These are phyloP conservation scores for Clausena lansium DNA, from an alignment of 345 rosid genomes.

Conservation along the genomic window DNA sequence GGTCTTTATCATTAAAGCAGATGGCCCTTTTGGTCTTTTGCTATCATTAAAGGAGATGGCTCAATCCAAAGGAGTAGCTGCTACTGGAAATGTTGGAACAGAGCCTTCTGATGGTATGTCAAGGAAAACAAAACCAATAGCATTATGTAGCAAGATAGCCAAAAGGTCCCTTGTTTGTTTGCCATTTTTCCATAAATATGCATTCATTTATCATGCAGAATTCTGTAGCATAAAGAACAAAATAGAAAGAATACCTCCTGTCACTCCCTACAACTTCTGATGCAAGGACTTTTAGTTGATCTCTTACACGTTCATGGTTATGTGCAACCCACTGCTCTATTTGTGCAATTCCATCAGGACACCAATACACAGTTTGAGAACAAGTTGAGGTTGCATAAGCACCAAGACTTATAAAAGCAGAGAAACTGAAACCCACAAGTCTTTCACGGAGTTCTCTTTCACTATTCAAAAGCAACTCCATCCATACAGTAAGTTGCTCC, in stretches of 20 bases:
- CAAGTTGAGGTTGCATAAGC: constrained; percentile 23
- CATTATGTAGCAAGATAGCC: not conserved
- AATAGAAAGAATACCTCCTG: constrained; percentile 36
- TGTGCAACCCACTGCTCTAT: constrained; percentile 71
- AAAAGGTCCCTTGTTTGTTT: not conserved
- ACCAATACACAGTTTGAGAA: constrained; percentile 40
- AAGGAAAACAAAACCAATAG: not conserved
- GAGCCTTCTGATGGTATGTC: not conserved
- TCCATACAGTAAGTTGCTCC: constrained; percentile 47
- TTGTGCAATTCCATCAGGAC: constrained; percentile 65
- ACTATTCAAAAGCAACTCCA: constrained; percentile 54
- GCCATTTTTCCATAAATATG: not conserved
- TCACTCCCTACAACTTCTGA: constrained; percentile 35
- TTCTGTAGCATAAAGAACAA: not conserved
- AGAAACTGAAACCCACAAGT: constrained; percentile 58
- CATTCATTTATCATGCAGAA: not conserved
- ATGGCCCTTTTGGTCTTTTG: not conserved
- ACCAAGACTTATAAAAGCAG: constrained; percentile 35
- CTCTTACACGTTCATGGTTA: constrained; percentile 26
- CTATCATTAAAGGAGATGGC: not conserved
- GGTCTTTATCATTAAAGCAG: not conserved
- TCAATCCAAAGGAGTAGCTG: not conserved
- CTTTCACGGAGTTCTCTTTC: constrained; percentile 88
- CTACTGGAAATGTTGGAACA: not conserved
- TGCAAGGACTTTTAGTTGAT: constrained; percentile 45